A percentile compares a stretch with the other conserved stretches of the same genome.
phyloP scores from a whole-genome alignment of 2,329 filamentous ascomycete species.

The Epichloe scottii region DNA sequence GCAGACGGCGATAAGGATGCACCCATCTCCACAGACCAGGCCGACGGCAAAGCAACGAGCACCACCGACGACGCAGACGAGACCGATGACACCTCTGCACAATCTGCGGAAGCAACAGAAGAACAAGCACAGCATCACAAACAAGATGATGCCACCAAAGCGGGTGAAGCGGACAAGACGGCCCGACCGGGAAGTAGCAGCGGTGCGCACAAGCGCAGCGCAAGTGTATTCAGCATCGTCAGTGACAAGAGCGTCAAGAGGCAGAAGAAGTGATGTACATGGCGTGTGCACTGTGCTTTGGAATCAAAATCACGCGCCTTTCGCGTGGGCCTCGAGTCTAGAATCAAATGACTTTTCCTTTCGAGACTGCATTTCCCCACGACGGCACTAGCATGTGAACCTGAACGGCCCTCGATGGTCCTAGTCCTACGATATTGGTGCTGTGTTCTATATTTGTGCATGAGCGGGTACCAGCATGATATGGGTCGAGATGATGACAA shows the following conservation, averaged over 20 bases:
- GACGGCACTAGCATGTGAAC: too few relatives aligned
- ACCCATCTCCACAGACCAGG: slow-evolving; percentile 7
- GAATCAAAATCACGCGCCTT: slow-evolving; percentile 7
- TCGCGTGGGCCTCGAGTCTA: neutral
- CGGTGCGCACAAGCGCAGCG: slow-evolving; percentile 59
- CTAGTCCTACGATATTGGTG: too few relatives aligned
- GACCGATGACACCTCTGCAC: slow-evolving; percentile 3
- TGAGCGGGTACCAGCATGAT: too few relatives aligned
- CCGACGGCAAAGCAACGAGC: slow-evolving; percentile 9
- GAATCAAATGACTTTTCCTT: too few relatives aligned
- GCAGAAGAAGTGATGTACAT: slow-evolving; percentile 33
- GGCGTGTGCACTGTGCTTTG: slow-evolving; percentile 12
- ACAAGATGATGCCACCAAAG: neutral
- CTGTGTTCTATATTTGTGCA: too few relatives aligned
- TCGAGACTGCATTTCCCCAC: too few relatives aligned
- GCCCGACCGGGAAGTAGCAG: slow-evolving; percentile 26
- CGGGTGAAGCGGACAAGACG: slow-evolving; percentile 16
- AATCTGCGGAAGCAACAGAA: slow-evolving; percentile 8
- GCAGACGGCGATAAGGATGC: slow-evolving; percentile 8
- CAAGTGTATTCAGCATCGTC: slow-evolving; percentile 60
- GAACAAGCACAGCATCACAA: neutral
- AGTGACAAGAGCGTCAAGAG: slow-evolving; percentile 53
- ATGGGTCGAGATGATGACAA: too few relatives aligned
- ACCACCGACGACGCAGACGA: slow-evolving; percentile 6
- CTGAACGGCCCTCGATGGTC: too few relatives aligned